phyloP scores from a whole-genome alignment of 371 early-diverging fungal species.

The Mortierella sp. region DNA sequence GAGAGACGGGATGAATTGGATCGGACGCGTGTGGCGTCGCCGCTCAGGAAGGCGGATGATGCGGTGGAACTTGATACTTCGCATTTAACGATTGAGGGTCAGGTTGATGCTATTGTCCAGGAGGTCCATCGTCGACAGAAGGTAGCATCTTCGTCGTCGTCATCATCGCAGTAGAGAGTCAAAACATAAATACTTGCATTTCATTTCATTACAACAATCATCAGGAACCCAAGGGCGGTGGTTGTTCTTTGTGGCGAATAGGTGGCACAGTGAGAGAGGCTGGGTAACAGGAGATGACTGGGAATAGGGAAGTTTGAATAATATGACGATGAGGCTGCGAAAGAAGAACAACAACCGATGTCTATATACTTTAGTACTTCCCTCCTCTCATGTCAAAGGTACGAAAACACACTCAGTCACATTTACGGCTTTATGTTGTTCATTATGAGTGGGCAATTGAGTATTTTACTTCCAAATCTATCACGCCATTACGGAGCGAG shows the following conservation, averaged over 20 bases:
- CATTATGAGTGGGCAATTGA: too few species aligned
- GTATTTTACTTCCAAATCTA: not conserved
- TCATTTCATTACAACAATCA: not conserved
- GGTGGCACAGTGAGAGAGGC: too few species aligned
- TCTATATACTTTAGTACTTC: too few species aligned
- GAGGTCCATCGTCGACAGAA: conserved; percentile 16
- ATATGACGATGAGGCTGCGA: too few species aligned
- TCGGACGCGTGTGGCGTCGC: conserved; percentile 80
- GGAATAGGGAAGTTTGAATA: too few species aligned
- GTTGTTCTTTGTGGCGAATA: too few species aligned
- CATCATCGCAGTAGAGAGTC: not conserved
- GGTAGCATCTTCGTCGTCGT: not conserved
- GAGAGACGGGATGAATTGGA: conserved; percentile 85
- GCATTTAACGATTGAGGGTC: conserved; percentile 78
- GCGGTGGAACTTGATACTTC: conserved; percentile 91
- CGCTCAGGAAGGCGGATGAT: conserved; percentile 84
- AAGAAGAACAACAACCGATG: too few species aligned
- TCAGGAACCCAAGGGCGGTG: too few species aligned
- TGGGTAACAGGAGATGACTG: too few species aligned
- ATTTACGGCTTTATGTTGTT: too few species aligned
- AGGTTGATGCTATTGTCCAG: conserved; percentile 77
- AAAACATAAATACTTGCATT: not conserved
- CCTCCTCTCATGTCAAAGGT: too few species aligned
- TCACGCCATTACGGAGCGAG: conserved; percentile 62
- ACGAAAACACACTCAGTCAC: too few species aligned